Base-by-base conservation (phyloP, 768 basidiomycete genomes). In the Podaxis sp. region DNA sequence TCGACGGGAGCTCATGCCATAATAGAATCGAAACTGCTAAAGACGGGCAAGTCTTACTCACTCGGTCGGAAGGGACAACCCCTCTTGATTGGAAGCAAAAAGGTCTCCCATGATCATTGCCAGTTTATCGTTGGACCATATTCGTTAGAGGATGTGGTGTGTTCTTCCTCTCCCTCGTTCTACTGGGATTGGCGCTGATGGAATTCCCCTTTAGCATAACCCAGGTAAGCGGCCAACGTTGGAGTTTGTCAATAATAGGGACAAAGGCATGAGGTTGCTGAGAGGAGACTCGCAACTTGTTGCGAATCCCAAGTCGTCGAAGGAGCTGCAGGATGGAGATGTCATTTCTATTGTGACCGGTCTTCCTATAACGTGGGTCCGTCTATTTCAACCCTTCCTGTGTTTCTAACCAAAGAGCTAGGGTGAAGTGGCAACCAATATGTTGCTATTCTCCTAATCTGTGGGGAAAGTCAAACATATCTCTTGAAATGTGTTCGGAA, bases 51-150 rank as follows among this genome's bases (percentile, higher is more conserved):
- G 40, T 76, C 76, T 12, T 87, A 90, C 61, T 40, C 67, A 0
- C 66, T 92, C 0, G 89, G 89, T 15, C 78, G 91, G 46, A 88
- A 84, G 72, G 83, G 79, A 1, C 73, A 74, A 48, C 76, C 77
- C 0, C 74, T 93, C 1, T 30, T 78, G 3, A 74, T 92, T 51
- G 82, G 81, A 63, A 80, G 78, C 74, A 86, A 86, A 68, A 87
- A 84, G 69, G 79, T 93, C 51, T 92, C 90, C 0, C 78, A 80
- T 30, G 75, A 83, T 22, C 87, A 90, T 65, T 85, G 84, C 53
- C 73, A 78, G 53, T 82, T 93, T 60, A 73, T 75, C 4, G 86
- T 92, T 3, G 86, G 80, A 1, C 65, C 74, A 3, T 88, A 80
- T 58, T 73, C 82, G 1, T 65, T 70, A 13, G 83, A 85, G 41